phyloP scores from a whole-genome alignment of 805 yeast genomes.

The Candida vartiovaarae region DNA sequence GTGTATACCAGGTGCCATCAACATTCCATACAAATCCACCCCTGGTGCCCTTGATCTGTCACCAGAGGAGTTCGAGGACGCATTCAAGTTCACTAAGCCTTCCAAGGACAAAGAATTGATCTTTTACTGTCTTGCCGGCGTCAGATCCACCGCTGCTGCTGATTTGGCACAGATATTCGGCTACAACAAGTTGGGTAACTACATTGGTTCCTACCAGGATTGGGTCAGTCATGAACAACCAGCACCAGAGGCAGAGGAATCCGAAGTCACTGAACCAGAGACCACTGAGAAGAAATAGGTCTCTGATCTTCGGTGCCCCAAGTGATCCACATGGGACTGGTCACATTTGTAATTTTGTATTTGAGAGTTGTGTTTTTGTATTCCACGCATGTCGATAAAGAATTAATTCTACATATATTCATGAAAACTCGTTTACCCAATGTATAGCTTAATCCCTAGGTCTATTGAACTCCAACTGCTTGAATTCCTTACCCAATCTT shows the following conservation, averaged over 20 bases:
- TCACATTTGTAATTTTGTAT: not conserved
- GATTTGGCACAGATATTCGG: slow-evolving; percentile 90
- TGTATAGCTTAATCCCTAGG: slow-evolving; percentile 11
- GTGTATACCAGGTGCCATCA: slow-evolving; percentile 76
- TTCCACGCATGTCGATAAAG: not conserved
- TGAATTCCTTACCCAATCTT: slow-evolving; percentile 76
- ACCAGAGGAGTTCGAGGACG: slow-evolving; percentile 70
- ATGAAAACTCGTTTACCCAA: not conserved
- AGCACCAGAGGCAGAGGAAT: slow-evolving; percentile 7
- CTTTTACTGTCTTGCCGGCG: slow-evolving; percentile 90
- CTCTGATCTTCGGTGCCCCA: too few species aligned
- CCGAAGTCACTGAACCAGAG: not conserved
- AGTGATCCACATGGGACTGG: too few species aligned
- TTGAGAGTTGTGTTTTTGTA: not conserved
- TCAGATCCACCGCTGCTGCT: slow-evolving; percentile 85
- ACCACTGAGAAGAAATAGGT: slow-evolving; percentile 2
- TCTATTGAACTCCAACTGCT: slow-evolving; percentile 35
- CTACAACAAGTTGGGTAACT: slow-evolving; percentile 75
- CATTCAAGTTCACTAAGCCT: slow-evolving; percentile 82
- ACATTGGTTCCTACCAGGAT: slow-evolving; percentile 81
- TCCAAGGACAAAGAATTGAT: slow-evolving; percentile 59
- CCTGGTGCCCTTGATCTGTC: slow-evolving; percentile 87
- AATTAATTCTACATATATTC: not conserved
- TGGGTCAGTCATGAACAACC: slow-evolving; percentile 51
- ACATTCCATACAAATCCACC: slow-evolving; percentile 81